Base-by-base conservation (phyloP, 2,329 filamentous ascomycete genomes). In the Teratosphaeria destructans region DNA sequence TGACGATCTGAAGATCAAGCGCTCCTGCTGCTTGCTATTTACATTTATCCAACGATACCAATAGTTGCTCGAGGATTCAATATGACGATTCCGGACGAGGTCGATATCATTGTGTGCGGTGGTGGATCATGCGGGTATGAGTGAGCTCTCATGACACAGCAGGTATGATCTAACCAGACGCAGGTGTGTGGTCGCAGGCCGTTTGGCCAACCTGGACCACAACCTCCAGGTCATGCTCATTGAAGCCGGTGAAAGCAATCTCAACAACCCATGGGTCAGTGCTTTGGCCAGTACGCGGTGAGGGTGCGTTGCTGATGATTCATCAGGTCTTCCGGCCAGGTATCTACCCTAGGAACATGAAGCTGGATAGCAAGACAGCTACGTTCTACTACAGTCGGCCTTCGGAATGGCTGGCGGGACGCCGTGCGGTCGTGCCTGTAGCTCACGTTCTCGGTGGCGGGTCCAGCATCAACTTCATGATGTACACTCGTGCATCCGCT, bases 321-420 rank as follows among this genome's bases (percentile, higher is more conserved):
- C 3, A 27, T 10, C 2, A 57, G 23, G 32, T 49, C 16, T 35
- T 47, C 75, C 83, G 87, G 5, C 87, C 87, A 2, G 87, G 85
- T 58, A 87, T 90, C 71, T 90, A 87, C 74, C 88, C 87, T n/a
- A 65, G 61, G 54, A 90, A 90, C 76, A 90, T 89, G 86, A 85
- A 89, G 74, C 72, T 89, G 61, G 87, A 90, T 79, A 90, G 86
- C 66, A 90, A 89, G 79, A 90, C 87, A 35, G 88, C 89, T 37
- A 87, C 87, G 0, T 92, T 92, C 74, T 93, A 92, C 71, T 84
- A 91, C 73, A 90, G 87, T 55, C 81, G 85, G 49, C 86, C 87
- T 16, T 89, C 86, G 0, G 83, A 88, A 73, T 87, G 83, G 78
- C 82, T 92, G 29, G 82, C 81, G 65, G 87, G 87, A 16, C 81